Conservation (phyloP, 352 stramenopile genomes). For the Phytopythium cucurbitacearum region DNA sequence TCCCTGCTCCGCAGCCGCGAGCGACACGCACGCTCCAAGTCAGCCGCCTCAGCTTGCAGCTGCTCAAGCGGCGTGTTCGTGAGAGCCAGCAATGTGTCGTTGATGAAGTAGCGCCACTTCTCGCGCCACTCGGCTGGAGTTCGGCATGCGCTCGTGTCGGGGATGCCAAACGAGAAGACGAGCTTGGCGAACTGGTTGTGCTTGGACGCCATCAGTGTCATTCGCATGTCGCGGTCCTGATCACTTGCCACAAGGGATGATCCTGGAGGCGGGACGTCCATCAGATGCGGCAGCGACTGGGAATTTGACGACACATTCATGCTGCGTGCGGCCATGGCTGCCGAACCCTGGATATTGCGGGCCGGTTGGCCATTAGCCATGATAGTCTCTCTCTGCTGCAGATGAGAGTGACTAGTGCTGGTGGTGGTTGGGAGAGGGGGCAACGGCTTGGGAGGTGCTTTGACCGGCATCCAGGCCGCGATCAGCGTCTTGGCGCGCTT, state of each 20-base stretch:
- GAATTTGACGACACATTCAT: too few species aligned
- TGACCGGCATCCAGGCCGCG: slow-evolving; percentile 32
- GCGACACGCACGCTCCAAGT: slow-evolving; percentile 62
- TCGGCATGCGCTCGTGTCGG: slow-evolving; percentile 57
- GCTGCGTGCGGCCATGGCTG: too few species aligned
- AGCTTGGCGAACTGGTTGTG: slow-evolving; percentile 78
- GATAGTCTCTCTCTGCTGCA: too few species aligned
- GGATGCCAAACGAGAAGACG: slow-evolving; percentile 72
- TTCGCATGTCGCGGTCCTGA: slow-evolving; percentile 1
- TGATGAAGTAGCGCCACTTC: slow-evolving; percentile 80
- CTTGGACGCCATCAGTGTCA: slow-evolving; percentile 13
- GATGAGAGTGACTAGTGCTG: background rate
- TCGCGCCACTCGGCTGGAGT: slow-evolving; percentile 41
- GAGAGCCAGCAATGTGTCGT: slow-evolving; percentile 45
- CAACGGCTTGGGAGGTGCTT: slow-evolving; percentile 3
- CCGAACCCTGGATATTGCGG: too few species aligned
- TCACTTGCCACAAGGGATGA: background rate
- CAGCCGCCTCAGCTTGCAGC: slow-evolving; percentile 45
- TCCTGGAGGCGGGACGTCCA: too few species aligned
- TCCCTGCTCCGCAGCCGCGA: slow-evolving; percentile 14
- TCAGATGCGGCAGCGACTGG: too few species aligned
- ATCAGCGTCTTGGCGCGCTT: slow-evolving; percentile 49
- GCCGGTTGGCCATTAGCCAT: too few species aligned
- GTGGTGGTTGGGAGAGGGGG: background rate
- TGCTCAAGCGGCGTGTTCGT: slow-evolving; percentile 32